phyloP scores from a whole-genome alignment of 2,329 filamentous ascomycete genomes.

The Paraphoma sp. region DNA sequence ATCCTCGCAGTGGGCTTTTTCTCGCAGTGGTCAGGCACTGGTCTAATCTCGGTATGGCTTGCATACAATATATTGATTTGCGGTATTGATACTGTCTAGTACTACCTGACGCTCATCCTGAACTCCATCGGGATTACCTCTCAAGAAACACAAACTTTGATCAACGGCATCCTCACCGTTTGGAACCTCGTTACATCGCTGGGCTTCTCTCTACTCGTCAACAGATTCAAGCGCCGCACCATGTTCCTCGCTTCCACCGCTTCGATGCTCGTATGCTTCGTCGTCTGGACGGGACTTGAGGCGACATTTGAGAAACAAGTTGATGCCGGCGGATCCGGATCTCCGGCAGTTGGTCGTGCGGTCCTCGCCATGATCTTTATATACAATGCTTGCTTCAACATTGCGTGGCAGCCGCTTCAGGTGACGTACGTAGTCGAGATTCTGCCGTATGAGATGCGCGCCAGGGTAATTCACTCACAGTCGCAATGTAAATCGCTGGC shows the following conservation, averaged over 20 bases:
- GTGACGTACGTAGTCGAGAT: slow-evolving; percentile 37
- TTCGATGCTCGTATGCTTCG: slow-evolving; percentile 53
- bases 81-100: background rate
- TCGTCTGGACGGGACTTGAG: slow-evolving; percentile 26
- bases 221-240: slow-evolving; percentile 50
- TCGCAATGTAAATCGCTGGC: too few species aligned
- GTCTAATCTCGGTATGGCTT: slow-evolving; percentile 32
- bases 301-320: slow-evolving; percentile 6
- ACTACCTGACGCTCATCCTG: slow-evolving; percentile 45
- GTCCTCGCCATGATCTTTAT: slow-evolving; percentile 60
- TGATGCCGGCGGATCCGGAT: background rate
- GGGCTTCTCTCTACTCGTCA: slow-evolving; percentile 48
- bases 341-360: slow-evolving; percentile 22
- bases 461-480: slow-evolving; percentile 22
- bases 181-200: slow-evolving; percentile 47
- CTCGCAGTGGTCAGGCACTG: slow-evolving; percentile 58
- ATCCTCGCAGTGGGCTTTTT: slow-evolving; percentile 62
- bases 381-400: slow-evolving; percentile 52
- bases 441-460: slow-evolving; percentile 34
- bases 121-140: slow-evolving; percentile 45
- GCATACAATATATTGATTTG: background rate
- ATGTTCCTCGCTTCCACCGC: slow-evolving; percentile 50
- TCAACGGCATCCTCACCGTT: slow-evolving; percentile 49
- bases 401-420: slow-evolving; percentile 21
- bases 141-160: slow-evolving; percentile 41